Conservation (phyloP, 768 basidiomycete species). For the Infundibulicybe gibba region DNA sequence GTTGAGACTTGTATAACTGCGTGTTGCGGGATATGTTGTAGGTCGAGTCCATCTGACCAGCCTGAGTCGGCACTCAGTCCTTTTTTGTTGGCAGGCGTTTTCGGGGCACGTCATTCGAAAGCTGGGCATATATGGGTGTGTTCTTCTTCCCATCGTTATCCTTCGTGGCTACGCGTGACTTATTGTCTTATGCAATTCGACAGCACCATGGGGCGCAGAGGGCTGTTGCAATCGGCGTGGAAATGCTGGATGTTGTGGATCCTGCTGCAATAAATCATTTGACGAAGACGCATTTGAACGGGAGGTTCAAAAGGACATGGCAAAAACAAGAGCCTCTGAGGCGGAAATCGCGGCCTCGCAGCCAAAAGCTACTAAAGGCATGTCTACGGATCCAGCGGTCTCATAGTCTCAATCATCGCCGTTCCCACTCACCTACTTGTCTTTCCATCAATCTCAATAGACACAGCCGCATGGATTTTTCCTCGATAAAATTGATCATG, state of each 20-base stretch:
- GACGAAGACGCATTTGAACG: conserved; percentile 42
- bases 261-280: conserved; percentile 39
- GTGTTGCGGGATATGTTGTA: neutral
- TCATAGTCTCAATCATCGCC: too few relatives aligned
- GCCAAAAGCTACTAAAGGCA: conserved; percentile 16
- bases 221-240: conserved; percentile 26
- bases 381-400: conserved; percentile 9
- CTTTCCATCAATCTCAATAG: too few relatives aligned
- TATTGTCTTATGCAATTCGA: neutral
- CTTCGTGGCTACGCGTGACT: too few relatives aligned
- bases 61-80: neutral
- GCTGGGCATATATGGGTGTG: neutral
- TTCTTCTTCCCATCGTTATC: too few relatives aligned
- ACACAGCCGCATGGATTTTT: too few relatives aligned
- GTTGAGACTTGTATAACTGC: neutral
- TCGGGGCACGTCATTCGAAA: conserved; percentile 4
- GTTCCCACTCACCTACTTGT: too few relatives aligned
- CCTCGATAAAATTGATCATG: too few relatives aligned
- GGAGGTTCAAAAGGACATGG: conserved; percentile 32
- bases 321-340: conserved; percentile 29
- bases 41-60: neutral
- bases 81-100: neutral
- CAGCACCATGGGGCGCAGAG: conserved; percentile 26
- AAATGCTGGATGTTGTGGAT: conserved; percentile 40
- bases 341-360: conserved; percentile 16